A percentile compares a stretch with the other conserved stretches of the same genome.
These are phyloP conservation scores for Cladophialophora carrionii DNA, from an alignment of 2,329 filamentous ascomycete species.

Conservation along the genomic window DNA sequence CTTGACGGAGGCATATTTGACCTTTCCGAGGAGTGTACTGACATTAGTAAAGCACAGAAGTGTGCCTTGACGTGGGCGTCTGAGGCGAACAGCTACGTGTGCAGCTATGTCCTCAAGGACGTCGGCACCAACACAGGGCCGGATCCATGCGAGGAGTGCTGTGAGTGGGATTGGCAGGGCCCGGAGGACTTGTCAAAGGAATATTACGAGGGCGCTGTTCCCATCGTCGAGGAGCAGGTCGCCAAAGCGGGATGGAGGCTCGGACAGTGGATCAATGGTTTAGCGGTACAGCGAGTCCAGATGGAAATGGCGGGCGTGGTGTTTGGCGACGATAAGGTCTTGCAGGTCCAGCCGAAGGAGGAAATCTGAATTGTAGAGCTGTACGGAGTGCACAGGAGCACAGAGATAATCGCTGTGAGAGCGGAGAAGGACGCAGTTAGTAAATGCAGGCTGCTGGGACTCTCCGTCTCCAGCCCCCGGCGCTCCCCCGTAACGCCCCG, in stretches of 20 bases:
- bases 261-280: slow-evolving; percentile 17
- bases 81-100: slow-evolving; percentile 26
- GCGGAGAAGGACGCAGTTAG: too few relatives aligned
- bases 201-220: slow-evolving; percentile 15
- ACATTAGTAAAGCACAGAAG: slow-evolving; percentile 18
- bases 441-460: background rate
- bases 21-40: slow-evolving; percentile 4
- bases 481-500: too few relatives aligned
- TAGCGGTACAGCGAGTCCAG: slow-evolving; percentile 12
- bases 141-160: slow-evolving; percentile 6
- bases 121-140: slow-evolving; percentile 16
- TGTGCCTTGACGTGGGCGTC: slow-evolving; percentile 28
- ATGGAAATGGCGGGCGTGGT: slow-evolving; percentile 1
- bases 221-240: slow-evolving; percentile 14
- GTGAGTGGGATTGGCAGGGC: slow-evolving; percentile 15
- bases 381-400: background rate
- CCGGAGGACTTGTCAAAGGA: slow-evolving; percentile 12
- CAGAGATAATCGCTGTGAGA: too few relatives aligned
- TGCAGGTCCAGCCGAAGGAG: background rate
- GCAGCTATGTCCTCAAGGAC: slow-evolving; percentile 29
- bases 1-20: background rate
- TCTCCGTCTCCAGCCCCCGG: background rate
- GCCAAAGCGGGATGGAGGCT: slow-evolving; percentile 16
- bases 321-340: background rate
- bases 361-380: background rate